These are phyloP conservation scores for Pseudoperonospora humuli DNA, from an alignment of 352 stramenopile genomes.

Conservation along the genomic window DNA sequence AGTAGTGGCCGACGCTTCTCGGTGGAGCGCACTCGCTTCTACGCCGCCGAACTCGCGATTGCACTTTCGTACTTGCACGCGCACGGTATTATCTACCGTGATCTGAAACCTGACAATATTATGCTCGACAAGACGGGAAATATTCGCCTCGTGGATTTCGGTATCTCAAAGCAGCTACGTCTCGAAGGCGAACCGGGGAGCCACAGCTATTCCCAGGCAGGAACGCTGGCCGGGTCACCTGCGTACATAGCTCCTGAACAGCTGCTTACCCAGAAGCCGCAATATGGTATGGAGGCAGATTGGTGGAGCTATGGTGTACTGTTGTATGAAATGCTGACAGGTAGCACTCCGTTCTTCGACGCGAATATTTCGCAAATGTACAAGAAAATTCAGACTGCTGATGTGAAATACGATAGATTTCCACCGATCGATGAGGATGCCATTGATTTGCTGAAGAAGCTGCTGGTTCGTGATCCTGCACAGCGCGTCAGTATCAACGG, in stretches of 20 bases:
- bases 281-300: constrained; percentile 84
- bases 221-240: constrained; percentile 71
- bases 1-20: constrained; percentile 62
- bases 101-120: constrained; percentile 86
- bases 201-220: constrained; percentile 52
- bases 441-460: constrained; percentile 66
- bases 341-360: constrained; percentile 84
- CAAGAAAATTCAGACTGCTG: constrained; percentile 84
- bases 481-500: constrained; percentile 55
- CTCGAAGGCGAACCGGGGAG: constrained; percentile 24
- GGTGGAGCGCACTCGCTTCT: constrained; percentile 71
- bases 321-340: constrained; percentile 87
- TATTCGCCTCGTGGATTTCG: constrained; percentile 86
- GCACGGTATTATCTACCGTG: constrained; percentile 82
- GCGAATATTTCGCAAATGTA: constrained; percentile 83
- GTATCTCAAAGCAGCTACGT: constrained; percentile 81
- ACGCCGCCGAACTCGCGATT: constrained; percentile 81
- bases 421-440: constrained; percentile 57
- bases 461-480: constrained; percentile 66
- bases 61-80: constrained; percentile 82
- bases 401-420: constrained; percentile 72
- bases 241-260: constrained; percentile 84
- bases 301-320: constrained; percentile 90
- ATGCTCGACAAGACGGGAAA: constrained; percentile 85
- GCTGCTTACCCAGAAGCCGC: constrained; percentile 71